These are phyloP conservation scores for Entomortierella beljakovae DNA, from an alignment of 192 early-diverging fungal genomes.

Conservation along the genomic window DNA sequence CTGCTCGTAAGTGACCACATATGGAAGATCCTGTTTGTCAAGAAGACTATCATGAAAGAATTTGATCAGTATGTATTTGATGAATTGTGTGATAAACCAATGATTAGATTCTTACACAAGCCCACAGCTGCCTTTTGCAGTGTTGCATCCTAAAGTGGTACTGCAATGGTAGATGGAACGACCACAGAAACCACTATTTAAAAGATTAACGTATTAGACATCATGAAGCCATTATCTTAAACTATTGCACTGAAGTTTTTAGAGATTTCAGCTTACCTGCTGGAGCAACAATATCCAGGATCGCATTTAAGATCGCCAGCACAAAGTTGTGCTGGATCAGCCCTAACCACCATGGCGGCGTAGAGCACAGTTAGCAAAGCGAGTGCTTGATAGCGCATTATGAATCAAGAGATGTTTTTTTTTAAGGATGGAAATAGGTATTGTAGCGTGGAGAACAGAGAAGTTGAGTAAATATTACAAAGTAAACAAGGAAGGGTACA, in stretches of 20 bases:
- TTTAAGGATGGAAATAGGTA: neutral
- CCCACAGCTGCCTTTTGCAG: slow-evolving; percentile 58
- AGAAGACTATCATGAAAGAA: slow-evolving; percentile 12
- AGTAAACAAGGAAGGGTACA: no score
- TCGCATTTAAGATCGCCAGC: slow-evolving; percentile 18
- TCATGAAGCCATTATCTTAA: no score
- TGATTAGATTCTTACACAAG: slow-evolving; percentile 45
- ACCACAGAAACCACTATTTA: slow-evolving; percentile 40
- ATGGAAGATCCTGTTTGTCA: slow-evolving; percentile 27
- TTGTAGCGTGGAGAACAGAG: neutral
- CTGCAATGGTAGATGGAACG: slow-evolving; percentile 21
- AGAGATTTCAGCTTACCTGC: slow-evolving; percentile 16
- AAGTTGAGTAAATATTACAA: neutral
- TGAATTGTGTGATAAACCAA: neutral
- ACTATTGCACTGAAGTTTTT: no score
- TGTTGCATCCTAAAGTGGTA: slow-evolving; percentile 51
- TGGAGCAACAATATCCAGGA: slow-evolving; percentile 38
- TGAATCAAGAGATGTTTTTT: neutral
- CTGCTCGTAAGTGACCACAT: slow-evolving; percentile 28
- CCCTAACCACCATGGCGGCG: slow-evolving; percentile 13
- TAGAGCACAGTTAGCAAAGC: slow-evolving; percentile 12
- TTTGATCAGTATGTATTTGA: neutral
- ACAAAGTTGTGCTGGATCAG: slow-evolving; percentile 16
- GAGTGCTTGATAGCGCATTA: slow-evolving; percentile 24
- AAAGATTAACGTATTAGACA: neutral